Evolutionary conservation across 192 early-diverging fungal genomes (phyloP), one percentile per base, ranked within the genome.

Genomic region (Backusella australiensis): DNA sequence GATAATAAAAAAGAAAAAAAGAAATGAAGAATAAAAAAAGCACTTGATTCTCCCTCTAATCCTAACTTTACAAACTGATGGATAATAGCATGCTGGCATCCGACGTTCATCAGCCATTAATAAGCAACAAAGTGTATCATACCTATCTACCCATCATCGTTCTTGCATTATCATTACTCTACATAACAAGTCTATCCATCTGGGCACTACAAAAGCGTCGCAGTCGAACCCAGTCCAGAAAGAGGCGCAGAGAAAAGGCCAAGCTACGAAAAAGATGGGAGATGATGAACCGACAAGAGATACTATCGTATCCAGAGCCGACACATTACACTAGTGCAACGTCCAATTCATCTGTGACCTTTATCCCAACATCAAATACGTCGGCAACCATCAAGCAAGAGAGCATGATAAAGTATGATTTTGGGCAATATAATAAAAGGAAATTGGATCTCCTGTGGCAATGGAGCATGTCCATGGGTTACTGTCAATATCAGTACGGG

Each of bases 401-500:
- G 19, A 49, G 46, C 5, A 17, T 49, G 46, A n/a, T n/a, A 4
- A n/a, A 4, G 17, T n/a, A 49, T 49, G 15, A 49, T n/a, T 3
- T 44, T 3, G 46, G 46, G 19, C 46, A 49, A 49, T 49, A 21
- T 17, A 49, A n/a, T 49, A 49, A 49, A 11, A 32, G 42, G 4
- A 21, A 32, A 72, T 11, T 19, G 21, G 26, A 46, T 39, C 39
- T 34, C 9, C 15, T 72, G 21, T 72, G 70, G 70, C 29, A 72
- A 29, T 72, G 70, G 70, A 29, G 70, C 52, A 26, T 72, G 29
- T 72, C 70, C 0, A 72, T 72, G 70, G 70, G 70, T 4, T 72
- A 72, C 34, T 72, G 70, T 34, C 44, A 52, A 8, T 72, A 72
- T 72, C 23, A 39, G 0, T 32, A 72, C 46, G 70, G 70, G 9